Evolutionary conservation across 1,284 basidiomycete species (phyloP).

Genomic region (Cystobasidium slooffiae): DNA sequence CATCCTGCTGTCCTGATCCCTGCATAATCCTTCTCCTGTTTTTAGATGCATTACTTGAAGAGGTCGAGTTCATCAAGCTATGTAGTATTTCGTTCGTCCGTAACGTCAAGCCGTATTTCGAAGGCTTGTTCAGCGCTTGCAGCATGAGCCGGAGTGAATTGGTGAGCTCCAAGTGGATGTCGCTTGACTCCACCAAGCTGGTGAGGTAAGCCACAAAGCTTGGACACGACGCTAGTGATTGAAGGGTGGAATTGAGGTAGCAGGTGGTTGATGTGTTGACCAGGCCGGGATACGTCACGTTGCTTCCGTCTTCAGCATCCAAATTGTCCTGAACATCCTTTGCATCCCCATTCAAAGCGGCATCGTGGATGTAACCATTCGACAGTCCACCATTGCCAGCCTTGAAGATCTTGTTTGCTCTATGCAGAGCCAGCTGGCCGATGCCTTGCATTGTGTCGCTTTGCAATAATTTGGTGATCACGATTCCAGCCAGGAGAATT

Average conservation of each 20-base stretch:
- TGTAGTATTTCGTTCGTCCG: constrained; percentile 31
- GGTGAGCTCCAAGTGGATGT: constrained; percentile 27
- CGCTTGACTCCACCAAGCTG: constrained; percentile 26
- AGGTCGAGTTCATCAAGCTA: constrained; percentile 38
- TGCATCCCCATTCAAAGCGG: background rate
- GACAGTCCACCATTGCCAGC: background rate
- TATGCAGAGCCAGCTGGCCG: constrained; percentile 22
- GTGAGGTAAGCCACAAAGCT: constrained; percentile 29
- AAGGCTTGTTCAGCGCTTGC: constrained; percentile 29
- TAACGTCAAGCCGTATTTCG: constrained; percentile 6
- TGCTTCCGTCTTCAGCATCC: constrained; percentile 17
- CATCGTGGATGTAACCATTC: background rate
- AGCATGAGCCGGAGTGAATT: constrained; percentile 16
- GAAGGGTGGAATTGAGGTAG: constrained; percentile 43
- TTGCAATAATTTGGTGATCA: background rate
- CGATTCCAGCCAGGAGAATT: background rate
- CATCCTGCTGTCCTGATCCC: constrained; percentile 82
- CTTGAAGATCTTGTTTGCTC: constrained; percentile 9
- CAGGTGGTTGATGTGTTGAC: constrained; percentile 40
- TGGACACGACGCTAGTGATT: constrained; percentile 42
- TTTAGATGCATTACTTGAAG: constrained; percentile 22
- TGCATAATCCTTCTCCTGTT: constrained; percentile 42
- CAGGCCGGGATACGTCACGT: constrained; percentile 37
- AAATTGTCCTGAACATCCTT: background rate
- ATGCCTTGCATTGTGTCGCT: constrained; percentile 38